Base-by-base conservation (phyloP, 345 rosid species). In the Gynandropsis gynandra region DNA sequence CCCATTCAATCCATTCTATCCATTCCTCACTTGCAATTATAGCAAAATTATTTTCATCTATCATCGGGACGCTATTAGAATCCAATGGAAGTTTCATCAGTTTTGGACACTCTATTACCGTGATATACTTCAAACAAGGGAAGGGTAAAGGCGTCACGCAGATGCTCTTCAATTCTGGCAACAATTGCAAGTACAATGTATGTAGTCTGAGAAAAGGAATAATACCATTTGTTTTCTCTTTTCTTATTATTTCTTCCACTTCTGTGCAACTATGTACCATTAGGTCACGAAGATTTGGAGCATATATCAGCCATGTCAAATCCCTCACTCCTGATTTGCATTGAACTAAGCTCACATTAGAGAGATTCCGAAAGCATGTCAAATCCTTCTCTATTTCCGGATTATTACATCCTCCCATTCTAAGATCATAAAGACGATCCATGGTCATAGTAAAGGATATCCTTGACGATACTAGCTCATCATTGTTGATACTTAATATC, bases 61-160 rank as follows among this genome's bases (percentile, higher is more conserved):
- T 10, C 1, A 12, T n/a, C 7, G 8, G 0, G 0, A n/a, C 56
- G 10, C 56, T 52, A 20, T 20, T 37, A 9, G 45, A 38, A 52
- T 38, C 56, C 35, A 52, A 13, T 9, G 56, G 56, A 38, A 52
- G 56, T 9, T 37, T 52, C 37, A 44, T 52, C 45, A 52, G 45
- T n/a, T 52, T 19, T 1, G 44, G 44, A 21, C 44, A 37, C 4
- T 36, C 11, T 5, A n/a, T 2, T 36, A 36, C 3, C 32, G 8
- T 0, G 7, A 52, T 9, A n/a, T 8, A 1, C 1, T n/a, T 36
- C 12, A 52, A 12, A n/a, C 32, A 5, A 12, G 20, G 45, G 19
- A 52, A 13, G 19, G 21, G 45, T 19, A 52, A 10, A 38, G 56
- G 9, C 0, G 18, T 37, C 56, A 34, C 14, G 4, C 24, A 52